These are phyloP conservation scores for Claviceps maximensis DNA, from an alignment of 2,329 filamentous ascomycete genomes.

Conservation along the genomic window DNA sequence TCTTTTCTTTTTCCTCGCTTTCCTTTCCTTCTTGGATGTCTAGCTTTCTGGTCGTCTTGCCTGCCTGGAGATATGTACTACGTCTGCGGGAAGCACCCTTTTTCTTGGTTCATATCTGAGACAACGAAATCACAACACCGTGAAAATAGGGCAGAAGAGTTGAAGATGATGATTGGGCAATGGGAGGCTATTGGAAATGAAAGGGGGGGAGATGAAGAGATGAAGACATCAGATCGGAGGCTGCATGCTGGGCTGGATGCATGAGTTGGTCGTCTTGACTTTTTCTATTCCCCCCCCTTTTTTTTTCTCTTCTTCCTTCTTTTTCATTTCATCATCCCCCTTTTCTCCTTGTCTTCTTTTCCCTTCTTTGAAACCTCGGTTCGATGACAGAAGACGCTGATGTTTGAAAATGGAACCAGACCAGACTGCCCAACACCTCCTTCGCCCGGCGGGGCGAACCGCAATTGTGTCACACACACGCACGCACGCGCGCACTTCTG, in stretches of 20 bases:
- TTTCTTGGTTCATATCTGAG: conserved; percentile 1
- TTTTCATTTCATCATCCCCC: not conserved
- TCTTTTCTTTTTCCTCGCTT: not conserved
- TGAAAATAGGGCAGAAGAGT: not conserved
- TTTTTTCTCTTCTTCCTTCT: not conserved
- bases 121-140: not conserved
- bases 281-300: not conserved
- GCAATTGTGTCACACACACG: not conserved
- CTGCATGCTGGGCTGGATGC: too few relatives aligned
- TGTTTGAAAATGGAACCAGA: too few relatives aligned
- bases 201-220: not conserved
- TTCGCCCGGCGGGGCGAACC: conserved; percentile 3
- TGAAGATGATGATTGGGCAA: too few relatives aligned
- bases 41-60: not conserved
- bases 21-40: not conserved
- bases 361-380: too few relatives aligned
- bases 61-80: not conserved
- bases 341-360: too few relatives aligned
- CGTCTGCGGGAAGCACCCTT: not conserved
- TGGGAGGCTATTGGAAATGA: not conserved
- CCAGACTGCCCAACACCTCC: not conserved
- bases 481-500: too few relatives aligned
- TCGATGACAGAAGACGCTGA: too few relatives aligned
- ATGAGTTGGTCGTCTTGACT: not conserved
- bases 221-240: not conserved